These are phyloP conservation scores for Metschnikowia continentalis DNA, from an alignment of 805 yeast genomes.

Conservation along the genomic window DNA sequence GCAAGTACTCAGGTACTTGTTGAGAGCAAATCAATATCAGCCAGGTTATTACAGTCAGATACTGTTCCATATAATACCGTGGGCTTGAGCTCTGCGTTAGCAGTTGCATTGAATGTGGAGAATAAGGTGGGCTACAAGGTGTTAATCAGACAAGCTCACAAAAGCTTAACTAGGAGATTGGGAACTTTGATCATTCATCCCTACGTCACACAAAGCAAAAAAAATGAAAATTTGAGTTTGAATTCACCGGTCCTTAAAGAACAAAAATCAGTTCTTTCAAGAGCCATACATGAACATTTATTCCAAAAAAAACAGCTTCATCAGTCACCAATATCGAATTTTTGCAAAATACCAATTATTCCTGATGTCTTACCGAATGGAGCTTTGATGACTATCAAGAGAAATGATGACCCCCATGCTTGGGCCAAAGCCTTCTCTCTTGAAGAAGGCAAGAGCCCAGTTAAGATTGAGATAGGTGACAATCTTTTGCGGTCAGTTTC, in stretches of 20 bases:
- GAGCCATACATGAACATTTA: slow-evolving; percentile 18
- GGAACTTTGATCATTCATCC: slow-evolving; percentile 50
- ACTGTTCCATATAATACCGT: slow-evolving; percentile 35
- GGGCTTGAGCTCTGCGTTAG: slow-evolving; percentile 51
- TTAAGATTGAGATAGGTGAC: slow-evolving; percentile 47
- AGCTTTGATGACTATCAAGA: slow-evolving; percentile 51
- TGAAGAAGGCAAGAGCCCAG: slow-evolving; percentile 22
- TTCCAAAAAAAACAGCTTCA: slow-evolving; percentile 18
- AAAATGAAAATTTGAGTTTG: slow-evolving; percentile 25
- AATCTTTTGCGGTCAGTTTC: slow-evolving; percentile 45
- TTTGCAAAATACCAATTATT: slow-evolving; percentile 48
- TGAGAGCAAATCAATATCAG: slow-evolving; percentile 46
- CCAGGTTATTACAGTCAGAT: slow-evolving; percentile 42
- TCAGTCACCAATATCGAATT: slow-evolving; percentile 45
- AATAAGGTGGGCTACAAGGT: slow-evolving; percentile 49
- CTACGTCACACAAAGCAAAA: slow-evolving; percentile 42
- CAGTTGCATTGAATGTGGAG: slow-evolving; percentile 54
- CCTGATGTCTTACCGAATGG: slow-evolving; percentile 52
- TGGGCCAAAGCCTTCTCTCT: slow-evolving; percentile 41
- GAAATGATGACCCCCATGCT: slow-evolving; percentile 36
- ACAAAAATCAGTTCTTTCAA: slow-evolving; percentile 16
- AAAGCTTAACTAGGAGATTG: slow-evolving; percentile 34
- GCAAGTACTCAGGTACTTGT: slow-evolving; percentile 12
- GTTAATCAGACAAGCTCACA: slow-evolving; percentile 44
- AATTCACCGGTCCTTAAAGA: slow-evolving; percentile 29